Evolutionary conservation across 108 stramenopile genomes (phyloP), one percentile per base, ranked within the genome.

Genomic region (Nitzschia sp.): DNA sequence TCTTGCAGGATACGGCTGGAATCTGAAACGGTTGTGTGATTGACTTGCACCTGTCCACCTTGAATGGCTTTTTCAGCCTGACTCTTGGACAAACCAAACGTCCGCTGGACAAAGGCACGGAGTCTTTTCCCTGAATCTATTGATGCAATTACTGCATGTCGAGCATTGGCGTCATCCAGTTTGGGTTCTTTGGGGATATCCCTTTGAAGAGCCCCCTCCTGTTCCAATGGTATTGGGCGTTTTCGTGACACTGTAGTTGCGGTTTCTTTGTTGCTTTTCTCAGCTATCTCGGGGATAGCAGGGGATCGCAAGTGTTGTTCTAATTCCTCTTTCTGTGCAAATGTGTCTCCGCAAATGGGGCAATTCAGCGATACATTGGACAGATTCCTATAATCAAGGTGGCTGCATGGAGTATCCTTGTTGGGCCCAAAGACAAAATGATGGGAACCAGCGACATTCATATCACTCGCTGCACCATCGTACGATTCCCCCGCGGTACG

Each of bases 401-500:
- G n/a, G 15, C 39, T 60, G 59, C 39, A 26, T 1, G 29, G 9
- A 24, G 19, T 58, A 10, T 26, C 41, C 8, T 62, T 10, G n/a
- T 62, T 63, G 46, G 15, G 26, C 15, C n/a, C 72, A 77, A 83
- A 82, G 5, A 84, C 71, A 55, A 64, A 85, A 63, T 85, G 83
- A 41, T 58, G 60, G 51, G 82, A 83, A 48, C 78, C 77, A 12
- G 75, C 62, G 0, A 86, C 83, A 70, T 80, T 80, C 57, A 77
- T 79, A 52, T 85, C 82, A 19, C 38, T 73, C 5, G 57, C 61
- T 44, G 61, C 71, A 11, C 83, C 83, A 38, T 57, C 44, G 52
- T 75, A 78, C 29, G 34, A 43, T n/a, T 80, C 83, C 9, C 88
- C 88, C 21, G 71, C 80, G 5, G 89, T 90, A 10, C 84, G 77